Conservation (phyloP, 2,329 filamentous ascomycete species). For the Trichoderma cornu-damae region DNA sequence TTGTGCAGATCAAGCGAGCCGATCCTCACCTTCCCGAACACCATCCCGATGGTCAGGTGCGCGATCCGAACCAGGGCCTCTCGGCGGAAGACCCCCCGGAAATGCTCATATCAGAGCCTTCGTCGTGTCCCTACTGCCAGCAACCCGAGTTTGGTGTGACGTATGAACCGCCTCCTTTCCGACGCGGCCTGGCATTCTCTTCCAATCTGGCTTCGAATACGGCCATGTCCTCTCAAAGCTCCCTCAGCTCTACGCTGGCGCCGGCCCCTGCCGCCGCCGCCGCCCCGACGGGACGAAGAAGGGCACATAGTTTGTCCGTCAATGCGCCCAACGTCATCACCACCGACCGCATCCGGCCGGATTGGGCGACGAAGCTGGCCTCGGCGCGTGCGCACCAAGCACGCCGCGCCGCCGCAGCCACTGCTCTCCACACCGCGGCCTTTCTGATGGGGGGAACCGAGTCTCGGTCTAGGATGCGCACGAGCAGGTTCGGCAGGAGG, state of each 20-base stretch:
- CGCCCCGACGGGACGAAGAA: constrained; percentile 37
- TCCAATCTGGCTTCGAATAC: constrained; percentile 43
- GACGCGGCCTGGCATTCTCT: constrained; percentile 71
- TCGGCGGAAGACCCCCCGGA: constrained; percentile 50
- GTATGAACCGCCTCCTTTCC: constrained; percentile 83
- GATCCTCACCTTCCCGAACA: constrained; percentile 89
- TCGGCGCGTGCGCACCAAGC: constrained; percentile 80
- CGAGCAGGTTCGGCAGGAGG: constrained; percentile 54
- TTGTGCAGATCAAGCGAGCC: constrained; percentile 94
- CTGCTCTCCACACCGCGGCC: constrained; percentile 88
- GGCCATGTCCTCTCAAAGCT: constrained; percentile 83
- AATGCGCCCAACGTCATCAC: constrained; percentile 82
- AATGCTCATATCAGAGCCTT: constrained; percentile 82
- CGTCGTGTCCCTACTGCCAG: constrained; percentile 90
- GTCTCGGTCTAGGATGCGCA: constrained; percentile 42
- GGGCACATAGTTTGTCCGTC: constrained; percentile 65
- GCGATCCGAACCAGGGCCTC: constrained; percentile 34
- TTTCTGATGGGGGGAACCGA: constrained; percentile 73
- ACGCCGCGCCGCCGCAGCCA: constrained; percentile 83
- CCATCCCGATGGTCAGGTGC: constrained; percentile 43
- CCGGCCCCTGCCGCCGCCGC: constrained; percentile 39
- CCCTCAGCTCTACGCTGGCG: constrained; percentile 57
- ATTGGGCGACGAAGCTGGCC: constrained; percentile 87
- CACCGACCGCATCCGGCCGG: constrained; percentile 85
- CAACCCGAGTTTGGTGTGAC: constrained; percentile 95